Evolutionary conservation across 768 basidiomycete genomes (phyloP).

Genomic region (Leccinum barrowsii): DNA sequence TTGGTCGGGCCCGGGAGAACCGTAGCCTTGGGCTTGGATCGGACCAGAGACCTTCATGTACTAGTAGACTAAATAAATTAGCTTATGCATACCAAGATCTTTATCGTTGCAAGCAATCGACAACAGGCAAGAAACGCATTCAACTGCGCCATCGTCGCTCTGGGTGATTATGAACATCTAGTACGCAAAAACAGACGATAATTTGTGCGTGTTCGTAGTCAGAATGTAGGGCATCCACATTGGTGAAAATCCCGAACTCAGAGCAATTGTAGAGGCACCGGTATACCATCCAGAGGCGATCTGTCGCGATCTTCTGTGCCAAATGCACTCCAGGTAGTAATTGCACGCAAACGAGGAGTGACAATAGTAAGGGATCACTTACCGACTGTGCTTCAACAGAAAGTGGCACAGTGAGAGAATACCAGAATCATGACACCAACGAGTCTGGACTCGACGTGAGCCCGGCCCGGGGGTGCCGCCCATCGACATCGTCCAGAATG

Average conservation of each 20-base stretch:
- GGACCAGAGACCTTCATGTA: not conserved
- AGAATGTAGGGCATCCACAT: not conserved
- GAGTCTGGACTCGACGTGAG: not conserved
- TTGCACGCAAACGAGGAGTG: not conserved
- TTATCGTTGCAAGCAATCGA: not conserved
- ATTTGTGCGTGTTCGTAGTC: not conserved
- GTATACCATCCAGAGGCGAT: not conserved
- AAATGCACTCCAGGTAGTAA: too few relatives aligned
- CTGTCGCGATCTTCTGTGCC: too few relatives aligned
- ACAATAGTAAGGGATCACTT: too few relatives aligned
- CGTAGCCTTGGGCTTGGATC: not conserved
- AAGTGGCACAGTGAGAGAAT: not conserved
- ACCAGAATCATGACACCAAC: too few relatives aligned
- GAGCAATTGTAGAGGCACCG: not conserved
- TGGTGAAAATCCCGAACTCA: not conserved
- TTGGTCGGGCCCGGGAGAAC: too few relatives aligned
- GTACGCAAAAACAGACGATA: not conserved
- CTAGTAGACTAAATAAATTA: too few relatives aligned
- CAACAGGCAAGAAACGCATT: not conserved
- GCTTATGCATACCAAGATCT: not conserved
- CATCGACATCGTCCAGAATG: not conserved
- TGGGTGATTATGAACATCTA: not conserved
- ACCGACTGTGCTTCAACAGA: not conserved
- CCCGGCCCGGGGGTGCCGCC: too few relatives aligned
- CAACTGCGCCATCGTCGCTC: not conserved